Evolutionary conservation across 768 basidiomycete species (phyloP).

Genomic region (Dendrothele bispora): DNA sequence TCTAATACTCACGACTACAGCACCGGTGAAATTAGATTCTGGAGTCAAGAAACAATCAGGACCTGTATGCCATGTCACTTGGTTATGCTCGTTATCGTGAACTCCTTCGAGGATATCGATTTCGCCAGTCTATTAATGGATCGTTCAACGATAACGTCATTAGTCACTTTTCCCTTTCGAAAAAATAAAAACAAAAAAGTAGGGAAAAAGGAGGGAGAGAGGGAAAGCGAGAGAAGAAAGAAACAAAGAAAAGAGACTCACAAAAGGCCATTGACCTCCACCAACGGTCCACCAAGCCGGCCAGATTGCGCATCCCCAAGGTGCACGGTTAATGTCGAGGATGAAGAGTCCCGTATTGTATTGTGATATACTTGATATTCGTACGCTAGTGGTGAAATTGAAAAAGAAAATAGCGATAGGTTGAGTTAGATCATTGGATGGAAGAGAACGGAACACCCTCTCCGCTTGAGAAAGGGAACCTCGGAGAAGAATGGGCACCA

Average conservation of each 20-base stretch:
- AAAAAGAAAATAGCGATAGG: too few species aligned
- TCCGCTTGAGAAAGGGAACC: too few species aligned
- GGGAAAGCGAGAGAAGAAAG: constrained; percentile 5
- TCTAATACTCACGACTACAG: too few species aligned
- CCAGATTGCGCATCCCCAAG: constrained; percentile 90
- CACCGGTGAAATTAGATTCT: constrained; percentile 32
- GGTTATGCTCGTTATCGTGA: constrained; percentile 82
- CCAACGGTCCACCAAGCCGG: constrained; percentile 81
- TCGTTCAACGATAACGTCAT: too few species aligned
- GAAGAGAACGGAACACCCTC: too few species aligned
- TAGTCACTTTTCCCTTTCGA: too few species aligned
- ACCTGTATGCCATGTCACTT: constrained; percentile 87
- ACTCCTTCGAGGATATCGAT: constrained; percentile 87
- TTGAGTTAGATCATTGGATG: too few species aligned
- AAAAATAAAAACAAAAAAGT: too few species aligned
- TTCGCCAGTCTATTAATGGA: constrained; percentile 81
- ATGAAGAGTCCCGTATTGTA: constrained; percentile 84
- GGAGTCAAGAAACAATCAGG: constrained; percentile 31
- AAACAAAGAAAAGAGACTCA: too few species aligned
- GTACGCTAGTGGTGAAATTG: too few species aligned
- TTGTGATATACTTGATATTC: constrained; percentile 62
- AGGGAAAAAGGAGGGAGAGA: too few species aligned
- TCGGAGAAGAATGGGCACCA: too few species aligned
- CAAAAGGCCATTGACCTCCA: constrained; percentile 60
- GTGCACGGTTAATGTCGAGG: constrained; percentile 79